A percentile compares a stretch with the other conserved stretches of the same genome.
Conservation (phyloP, 768 basidiomycete species). For the Boletus coccyginus region DNA sequence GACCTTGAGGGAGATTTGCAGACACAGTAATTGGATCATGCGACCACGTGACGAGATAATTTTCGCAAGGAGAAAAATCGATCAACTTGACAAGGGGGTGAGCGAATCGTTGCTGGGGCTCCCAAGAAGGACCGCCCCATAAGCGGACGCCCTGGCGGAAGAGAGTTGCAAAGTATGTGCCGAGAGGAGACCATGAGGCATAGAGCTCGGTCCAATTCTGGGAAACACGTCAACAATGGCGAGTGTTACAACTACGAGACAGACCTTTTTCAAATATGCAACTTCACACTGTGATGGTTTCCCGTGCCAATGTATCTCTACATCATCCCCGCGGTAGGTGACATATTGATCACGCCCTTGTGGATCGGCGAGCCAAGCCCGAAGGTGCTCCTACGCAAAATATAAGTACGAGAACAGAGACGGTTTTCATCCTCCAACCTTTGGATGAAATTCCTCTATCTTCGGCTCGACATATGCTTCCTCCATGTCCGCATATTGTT, state of each 20-base stretch:
- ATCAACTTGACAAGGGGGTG: conserved; percentile 94
- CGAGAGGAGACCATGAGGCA: conserved; percentile 94
- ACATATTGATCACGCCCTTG: conserved; percentile 95
- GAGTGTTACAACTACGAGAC: conserved; percentile 9
- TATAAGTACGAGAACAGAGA: conserved; percentile 4
- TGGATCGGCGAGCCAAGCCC: conserved; percentile 91
- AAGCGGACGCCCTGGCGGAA: conserved; percentile 94
- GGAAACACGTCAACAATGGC: conserved; percentile 10
- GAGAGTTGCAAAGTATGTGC: conserved; percentile 91
- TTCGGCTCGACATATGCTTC: conserved; percentile 78
- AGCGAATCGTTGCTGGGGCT: conserved; percentile 84
- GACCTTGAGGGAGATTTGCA: conserved; percentile 76
- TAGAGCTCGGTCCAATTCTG: conserved; percentile 97
- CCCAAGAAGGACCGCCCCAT: conserved; percentile 93
- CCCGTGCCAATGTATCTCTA: conserved; percentile 89
- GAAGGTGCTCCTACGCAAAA: conserved; percentile 77
- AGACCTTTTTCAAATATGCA: conserved; percentile 72
- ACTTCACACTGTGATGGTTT: conserved; percentile 84
- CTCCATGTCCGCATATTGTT: conserved; percentile 72
- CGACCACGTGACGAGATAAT: conserved; percentile 97
- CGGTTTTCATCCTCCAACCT: conserved; percentile 43
- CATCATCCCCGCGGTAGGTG: conserved; percentile 89
- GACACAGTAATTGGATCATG: conserved; percentile 88
- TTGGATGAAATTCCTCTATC: conserved; percentile 67
- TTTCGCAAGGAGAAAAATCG: conserved; percentile 96